Percentiles rank a stretch among this genome's conserved stretches.
phyloP scores from a whole-genome alignment of 495 filamentous ascomycete genomes.

The Neurospora tetrasperma region DNA sequence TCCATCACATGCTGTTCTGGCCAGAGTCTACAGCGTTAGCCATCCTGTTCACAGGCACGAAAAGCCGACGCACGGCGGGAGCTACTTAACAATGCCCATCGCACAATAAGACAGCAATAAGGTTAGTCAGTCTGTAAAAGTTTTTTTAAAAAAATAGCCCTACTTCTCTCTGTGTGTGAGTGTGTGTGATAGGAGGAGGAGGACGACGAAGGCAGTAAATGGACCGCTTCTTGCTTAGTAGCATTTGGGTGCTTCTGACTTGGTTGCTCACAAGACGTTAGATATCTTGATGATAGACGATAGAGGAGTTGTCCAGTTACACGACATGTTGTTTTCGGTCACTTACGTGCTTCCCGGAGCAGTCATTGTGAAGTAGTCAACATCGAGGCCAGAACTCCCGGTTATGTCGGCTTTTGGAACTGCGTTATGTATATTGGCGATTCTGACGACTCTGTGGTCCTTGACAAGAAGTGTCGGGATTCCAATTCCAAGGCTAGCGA shows the following conservation, averaged over 20 bases:
- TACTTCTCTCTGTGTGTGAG: slow-evolving; percentile 5
- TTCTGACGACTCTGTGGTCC: too few species aligned
- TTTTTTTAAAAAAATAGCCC: too few species aligned
- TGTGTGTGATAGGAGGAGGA: too few species aligned
- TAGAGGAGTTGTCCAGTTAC: slow-evolving; percentile 2
- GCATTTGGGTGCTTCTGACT: neutral
- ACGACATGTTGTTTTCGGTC: too few species aligned
- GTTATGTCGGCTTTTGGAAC: too few species aligned
- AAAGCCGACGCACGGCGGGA: slow-evolving; percentile 18
- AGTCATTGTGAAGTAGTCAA: too few species aligned
- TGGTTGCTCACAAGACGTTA: neutral
- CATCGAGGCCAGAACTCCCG: too few species aligned
- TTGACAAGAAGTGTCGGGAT: too few species aligned
- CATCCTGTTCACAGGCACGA: slow-evolving; percentile 13
- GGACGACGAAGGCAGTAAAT: too few species aligned
- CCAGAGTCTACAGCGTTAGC: neutral
- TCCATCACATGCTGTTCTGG: neutral
- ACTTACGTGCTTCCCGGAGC: too few species aligned
- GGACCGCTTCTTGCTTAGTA: neutral
- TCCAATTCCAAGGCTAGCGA: too few species aligned
- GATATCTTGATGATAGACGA: slow-evolving; percentile 34
- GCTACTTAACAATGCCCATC: slow-evolving; percentile 24
- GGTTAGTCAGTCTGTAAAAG: slow-evolving; percentile 25
- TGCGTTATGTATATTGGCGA: too few species aligned
- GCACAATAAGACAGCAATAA: slow-evolving; percentile 28